Evolutionary conservation across 1,284 basidiomycete species (phyloP), one percentile per base, ranked within the genome.

Genomic region (Ceratobasidium sp.): DNA sequence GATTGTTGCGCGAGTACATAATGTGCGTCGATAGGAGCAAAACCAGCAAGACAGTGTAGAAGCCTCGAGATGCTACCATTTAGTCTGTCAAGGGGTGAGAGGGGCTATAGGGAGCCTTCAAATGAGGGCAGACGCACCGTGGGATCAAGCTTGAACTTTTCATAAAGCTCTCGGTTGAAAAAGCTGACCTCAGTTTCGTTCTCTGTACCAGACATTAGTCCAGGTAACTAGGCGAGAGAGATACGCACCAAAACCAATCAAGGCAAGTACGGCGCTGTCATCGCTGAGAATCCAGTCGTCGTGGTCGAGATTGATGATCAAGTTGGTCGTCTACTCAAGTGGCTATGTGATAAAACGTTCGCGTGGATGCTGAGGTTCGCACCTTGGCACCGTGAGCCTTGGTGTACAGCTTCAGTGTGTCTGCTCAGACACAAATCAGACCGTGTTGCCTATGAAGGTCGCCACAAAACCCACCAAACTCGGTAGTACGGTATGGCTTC

Each of bases 301-400:
- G 79, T 96, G 88, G 80, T 97, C 94, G 74, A 98, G 86, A 82
- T 98, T 98, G 80, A 98, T 96, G 81, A 98, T 97, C 39, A 98
- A 86, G 83, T 98, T 97, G 37, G 91, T 92, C 0, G 95, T 96
- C 95, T 96, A 80, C 27, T 29, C 2, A 37, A 34, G 16, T 46
- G 48, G 16, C n/a, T 24, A 24, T 37, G 61, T 68, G 34, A 56
- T 54, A 43, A 39, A 72, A 27, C 27, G 71, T 14, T 31, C 53
- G 19, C 11, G 27, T n/a, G 48, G 43, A 29, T 78, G 4, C 41
- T 41, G 65, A 58, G 11, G n/a, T 27, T 51, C 79, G 48, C 65
- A 91, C 94, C 87, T 99, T 99, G 74, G 95, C 87, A 11, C 96
- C 95, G 80, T 98, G 97, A 0, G 97, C 97, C 79, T 91, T 90